These are phyloP conservation scores for Colletotrichum sansevieriae DNA, from an alignment of 2,329 filamentous ascomycete species.

Conservation along the genomic window DNA sequence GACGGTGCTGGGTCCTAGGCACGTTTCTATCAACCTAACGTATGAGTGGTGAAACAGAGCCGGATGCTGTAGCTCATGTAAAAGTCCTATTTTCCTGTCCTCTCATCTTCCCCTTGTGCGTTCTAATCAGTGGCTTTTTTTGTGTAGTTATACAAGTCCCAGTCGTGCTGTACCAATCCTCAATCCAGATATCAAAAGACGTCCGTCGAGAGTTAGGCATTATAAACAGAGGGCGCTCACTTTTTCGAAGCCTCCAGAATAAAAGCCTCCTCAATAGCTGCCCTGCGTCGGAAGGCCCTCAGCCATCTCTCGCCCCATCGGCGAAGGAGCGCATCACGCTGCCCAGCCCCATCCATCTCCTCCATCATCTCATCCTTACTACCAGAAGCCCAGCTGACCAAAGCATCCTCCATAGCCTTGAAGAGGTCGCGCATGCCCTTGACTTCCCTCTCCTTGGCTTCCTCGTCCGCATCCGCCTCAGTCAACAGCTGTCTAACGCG, in stretches of 20 bases:
- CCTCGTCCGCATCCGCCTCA: slow-evolving; percentile 66
- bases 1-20: not conserved
- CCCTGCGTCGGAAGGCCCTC: slow-evolving; percentile 84
- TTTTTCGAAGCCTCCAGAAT: slow-evolving; percentile 52
- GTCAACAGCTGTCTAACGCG: slow-evolving; percentile 83
- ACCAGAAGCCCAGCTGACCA: slow-evolving; percentile 78
- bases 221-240: not conserved
- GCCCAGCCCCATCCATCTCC: slow-evolving; percentile 68
- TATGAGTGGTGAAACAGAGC: not conserved
- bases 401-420: slow-evolving; percentile 81
- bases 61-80: not conserved
- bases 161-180: not conserved
- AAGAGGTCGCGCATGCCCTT: slow-evolving; percentile 85
- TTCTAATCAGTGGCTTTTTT: slow-evolving; percentile 12
- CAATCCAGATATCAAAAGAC: slow-evolving; percentile 1
- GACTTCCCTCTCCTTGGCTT: slow-evolving; percentile 77
- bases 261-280: slow-evolving; percentile 86
- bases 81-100: not conserved
- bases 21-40: not conserved
- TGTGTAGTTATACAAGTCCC: slow-evolving; percentile 26
- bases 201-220: not conserved
- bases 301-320: slow-evolving; percentile 90
- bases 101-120: slow-evolving; percentile 10
- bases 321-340: slow-evolving; percentile 74
- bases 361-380: slow-evolving; percentile 83